phyloP scores from a whole-genome alignment of 2,329 filamentous ascomycete species.

The Pseudogymnoascus sp. region DNA sequence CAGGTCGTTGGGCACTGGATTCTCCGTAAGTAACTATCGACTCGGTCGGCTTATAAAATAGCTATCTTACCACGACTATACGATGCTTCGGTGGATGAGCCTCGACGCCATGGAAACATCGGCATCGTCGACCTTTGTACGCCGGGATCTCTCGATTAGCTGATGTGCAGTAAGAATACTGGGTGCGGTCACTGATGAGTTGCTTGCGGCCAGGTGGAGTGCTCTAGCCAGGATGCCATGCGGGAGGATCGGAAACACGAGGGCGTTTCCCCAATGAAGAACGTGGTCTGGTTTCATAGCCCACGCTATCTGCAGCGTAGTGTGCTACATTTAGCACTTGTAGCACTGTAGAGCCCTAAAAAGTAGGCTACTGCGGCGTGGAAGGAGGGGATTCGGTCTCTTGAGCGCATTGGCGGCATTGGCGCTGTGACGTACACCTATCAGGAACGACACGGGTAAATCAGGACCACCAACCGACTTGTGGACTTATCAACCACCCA shows the following conservation, averaged over 20 bases:
- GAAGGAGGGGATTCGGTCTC: neutral
- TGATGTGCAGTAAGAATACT: slow-evolving; percentile 6
- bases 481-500: neutral
- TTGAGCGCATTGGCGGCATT: neutral
- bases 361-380: neutral
- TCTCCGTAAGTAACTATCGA: neutral
- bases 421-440: slow-evolving; percentile 4
- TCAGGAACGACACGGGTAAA: slow-evolving; percentile 5
- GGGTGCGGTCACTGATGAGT: neutral
- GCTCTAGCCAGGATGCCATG: neutral
- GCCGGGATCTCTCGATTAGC: neutral
- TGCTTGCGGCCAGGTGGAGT: slow-evolving; percentile 7
- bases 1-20: slow-evolving; percentile 1
- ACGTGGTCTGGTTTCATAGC: neutral
- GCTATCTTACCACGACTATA: slow-evolving; percentile 9
- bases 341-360: no score
- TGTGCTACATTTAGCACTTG: neutral
- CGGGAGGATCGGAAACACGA: slow-evolving; percentile 6
- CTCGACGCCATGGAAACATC: neutral
- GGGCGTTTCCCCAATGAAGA: neutral
- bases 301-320: neutral
- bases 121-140: neutral
- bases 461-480: neutral
- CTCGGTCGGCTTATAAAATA: neutral
- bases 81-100: neutral